These are phyloP conservation scores for Vinca major DNA, from an alignment of 305 asterid species.

Conservation along the genomic window DNA sequence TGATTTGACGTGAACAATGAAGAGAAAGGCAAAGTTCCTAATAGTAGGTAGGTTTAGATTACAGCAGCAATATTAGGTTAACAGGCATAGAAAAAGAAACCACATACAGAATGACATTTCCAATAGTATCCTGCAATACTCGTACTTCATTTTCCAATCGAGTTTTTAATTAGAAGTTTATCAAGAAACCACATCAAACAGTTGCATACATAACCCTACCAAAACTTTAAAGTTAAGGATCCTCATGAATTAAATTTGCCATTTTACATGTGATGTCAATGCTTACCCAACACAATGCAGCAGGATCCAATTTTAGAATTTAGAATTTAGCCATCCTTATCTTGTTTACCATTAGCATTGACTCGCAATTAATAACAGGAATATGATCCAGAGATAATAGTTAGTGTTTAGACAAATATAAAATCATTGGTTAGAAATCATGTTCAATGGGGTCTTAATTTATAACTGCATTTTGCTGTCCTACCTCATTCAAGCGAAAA, in stretches of 20 bases:
- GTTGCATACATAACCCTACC: not conserved
- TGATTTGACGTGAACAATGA: not conserved
- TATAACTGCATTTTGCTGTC: not conserved
- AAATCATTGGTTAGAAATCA: slow-evolving; percentile 1
- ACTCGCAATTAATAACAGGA: not conserved
- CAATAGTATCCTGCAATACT: not conserved
- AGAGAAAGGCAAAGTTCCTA: slow-evolving; percentile 1
- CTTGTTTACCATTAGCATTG: slow-evolving; percentile 1
- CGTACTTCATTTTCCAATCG: not conserved
- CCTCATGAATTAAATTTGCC: not conserved
- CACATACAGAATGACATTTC: not conserved
- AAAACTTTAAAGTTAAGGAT: not conserved
- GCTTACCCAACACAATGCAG: not conserved
- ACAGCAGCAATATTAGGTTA: not conserved
- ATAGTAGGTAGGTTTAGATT: not conserved
- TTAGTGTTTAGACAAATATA: not conserved
- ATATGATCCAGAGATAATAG: not conserved
- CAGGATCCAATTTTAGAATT: not conserved
- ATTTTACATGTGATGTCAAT: not conserved
- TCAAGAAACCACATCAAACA: not conserved
- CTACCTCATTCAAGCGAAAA: slow-evolving; percentile 87
- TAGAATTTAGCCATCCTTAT: not conserved
- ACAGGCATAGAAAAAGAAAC: not conserved
- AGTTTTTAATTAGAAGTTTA: not conserved
- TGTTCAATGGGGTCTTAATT: not conserved